A percentile compares a stretch with the other conserved stretches of the same genome.
Evolutionary conservation across 768 basidiomycete genomes (phyloP).

Genomic region (Rhodotorula babjevae): DNA sequence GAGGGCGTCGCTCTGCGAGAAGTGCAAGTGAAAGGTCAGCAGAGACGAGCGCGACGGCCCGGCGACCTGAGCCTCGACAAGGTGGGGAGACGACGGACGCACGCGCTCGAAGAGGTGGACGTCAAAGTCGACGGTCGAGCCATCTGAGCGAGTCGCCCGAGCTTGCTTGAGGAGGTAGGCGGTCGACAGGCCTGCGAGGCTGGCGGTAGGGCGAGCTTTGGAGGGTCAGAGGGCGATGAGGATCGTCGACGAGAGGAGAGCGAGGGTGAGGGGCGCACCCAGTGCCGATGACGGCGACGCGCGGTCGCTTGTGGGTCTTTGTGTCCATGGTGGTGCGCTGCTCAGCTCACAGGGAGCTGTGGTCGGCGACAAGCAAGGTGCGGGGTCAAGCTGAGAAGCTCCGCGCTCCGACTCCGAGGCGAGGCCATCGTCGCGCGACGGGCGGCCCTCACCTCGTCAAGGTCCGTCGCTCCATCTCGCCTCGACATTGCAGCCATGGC

Average conservation of each 20-base stretch:
- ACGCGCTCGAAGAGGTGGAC: conserved; percentile 75
- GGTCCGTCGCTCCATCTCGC: not conserved
- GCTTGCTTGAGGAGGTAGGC: conserved; percentile 56
- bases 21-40: not conserved
- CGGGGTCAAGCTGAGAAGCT: no score
- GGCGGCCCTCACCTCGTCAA: no score
- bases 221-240: not conserved
- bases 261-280: not conserved
- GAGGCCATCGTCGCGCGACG: no score
- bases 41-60: not conserved
- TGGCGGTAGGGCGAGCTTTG: not conserved
- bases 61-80: not conserved
- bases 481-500: not conserved
- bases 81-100: conserved; percentile 29
- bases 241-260: no score
- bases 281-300: not conserved
- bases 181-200: conserved; percentile 65
- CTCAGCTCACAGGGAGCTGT: no score
- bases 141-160: conserved; percentile 40
- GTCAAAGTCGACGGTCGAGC: conserved; percentile 54
- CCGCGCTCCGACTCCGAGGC: no score
- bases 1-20: conserved; percentile 57
- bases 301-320: not conserved
- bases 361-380: no score
- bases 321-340: no score